Evolutionary conservation across 768 basidiomycete species (phyloP).

Genomic region (Lactifluus piperatus): DNA sequence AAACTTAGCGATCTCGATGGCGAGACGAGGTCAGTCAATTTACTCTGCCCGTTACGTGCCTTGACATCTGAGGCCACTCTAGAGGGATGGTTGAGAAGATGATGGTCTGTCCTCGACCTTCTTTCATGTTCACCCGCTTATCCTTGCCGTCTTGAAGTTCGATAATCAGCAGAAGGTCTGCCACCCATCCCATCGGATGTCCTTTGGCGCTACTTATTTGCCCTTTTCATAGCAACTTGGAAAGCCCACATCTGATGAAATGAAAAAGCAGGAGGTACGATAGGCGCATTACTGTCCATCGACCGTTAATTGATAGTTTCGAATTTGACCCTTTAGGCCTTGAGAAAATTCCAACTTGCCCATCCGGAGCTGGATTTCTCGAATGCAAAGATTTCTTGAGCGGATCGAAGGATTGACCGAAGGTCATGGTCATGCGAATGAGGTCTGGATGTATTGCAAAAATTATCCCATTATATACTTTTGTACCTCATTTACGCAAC

Average conservation of each 20-base stretch:
- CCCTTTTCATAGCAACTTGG: constrained; percentile 67
- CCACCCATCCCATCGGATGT: not conserved
- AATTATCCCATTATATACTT: not conserved
- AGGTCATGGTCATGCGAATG: not conserved
- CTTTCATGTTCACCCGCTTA: not conserved
- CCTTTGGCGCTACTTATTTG: constrained; percentile 3
- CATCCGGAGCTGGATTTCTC: constrained; percentile 96
- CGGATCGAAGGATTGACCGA: not conserved
- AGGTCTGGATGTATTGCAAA: not conserved
- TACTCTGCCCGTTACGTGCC: not conserved
- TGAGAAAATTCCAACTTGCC: constrained; percentile 80
- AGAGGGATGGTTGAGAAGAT: constrained; percentile 99
- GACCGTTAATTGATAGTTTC: not conserved
- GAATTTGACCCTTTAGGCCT: constrained; percentile 38
- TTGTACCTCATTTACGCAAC: not conserved
- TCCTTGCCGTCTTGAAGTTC: constrained; percentile 36
- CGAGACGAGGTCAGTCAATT: constrained; percentile 64
- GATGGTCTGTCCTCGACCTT: constrained; percentile 65
- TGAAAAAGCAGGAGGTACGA: constrained; percentile 81
- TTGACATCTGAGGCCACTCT: constrained; percentile 8
- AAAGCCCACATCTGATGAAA: constrained; percentile 89
- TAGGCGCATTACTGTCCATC: not conserved
- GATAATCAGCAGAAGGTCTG: constrained; percentile 70
- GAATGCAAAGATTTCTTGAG: constrained; percentile 76
- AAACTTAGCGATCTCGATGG: constrained; percentile 94